Percentiles rank a stretch among this genome's conserved stretches.
phyloP scores from a whole-genome alignment of 179 eudicot genomes.

The Silene noctiflora region DNA sequence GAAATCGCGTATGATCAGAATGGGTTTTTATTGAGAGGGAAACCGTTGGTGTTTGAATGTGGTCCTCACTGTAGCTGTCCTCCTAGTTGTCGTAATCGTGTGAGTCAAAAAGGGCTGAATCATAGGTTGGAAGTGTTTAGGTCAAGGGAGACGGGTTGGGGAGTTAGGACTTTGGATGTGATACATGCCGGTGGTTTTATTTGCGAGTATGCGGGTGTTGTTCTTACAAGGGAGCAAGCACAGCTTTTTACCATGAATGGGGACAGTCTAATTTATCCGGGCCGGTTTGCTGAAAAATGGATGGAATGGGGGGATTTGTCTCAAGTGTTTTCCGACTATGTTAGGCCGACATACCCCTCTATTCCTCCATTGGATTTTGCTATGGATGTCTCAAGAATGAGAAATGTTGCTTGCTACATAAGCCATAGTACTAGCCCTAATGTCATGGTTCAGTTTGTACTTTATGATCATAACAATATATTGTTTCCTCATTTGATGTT shows the following conservation, averaged over 20 bases:
- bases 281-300: slow-evolving; percentile 73
- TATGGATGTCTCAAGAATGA: slow-evolving; percentile 77
- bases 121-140: slow-evolving; percentile 75
- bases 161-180: slow-evolving; percentile 80
- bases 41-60: slow-evolving; percentile 85
- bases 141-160: slow-evolving; percentile 91
- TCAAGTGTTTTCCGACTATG: slow-evolving; percentile 58
- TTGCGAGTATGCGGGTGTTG: slow-evolving; percentile 82
- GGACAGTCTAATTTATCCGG: slow-evolving; percentile 83
- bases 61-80: slow-evolving; percentile 70
- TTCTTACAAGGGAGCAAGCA: slow-evolving; percentile 82
- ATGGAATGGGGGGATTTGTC: slow-evolving; percentile 91
- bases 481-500: slow-evolving; percentile 83
- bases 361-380: slow-evolving; percentile 84
- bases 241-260: slow-evolving; percentile 70
- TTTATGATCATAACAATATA: slow-evolving; percentile 73
- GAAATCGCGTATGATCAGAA: slow-evolving; percentile 69
- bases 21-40: slow-evolving; percentile 76
- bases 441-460: slow-evolving; percentile 83
- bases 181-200: slow-evolving; percentile 88
- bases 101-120: slow-evolving; percentile 71
- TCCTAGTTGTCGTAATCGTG: slow-evolving; percentile 72
- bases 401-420: slow-evolving; percentile 91
- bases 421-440: slow-evolving; percentile 85
- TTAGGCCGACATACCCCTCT: slow-evolving; percentile 59